Evolutionary conservation across 202 grass and related monocot species (phyloP), one percentile per base, ranked within the genome.

Genomic region (Zizania palustris): DNA sequence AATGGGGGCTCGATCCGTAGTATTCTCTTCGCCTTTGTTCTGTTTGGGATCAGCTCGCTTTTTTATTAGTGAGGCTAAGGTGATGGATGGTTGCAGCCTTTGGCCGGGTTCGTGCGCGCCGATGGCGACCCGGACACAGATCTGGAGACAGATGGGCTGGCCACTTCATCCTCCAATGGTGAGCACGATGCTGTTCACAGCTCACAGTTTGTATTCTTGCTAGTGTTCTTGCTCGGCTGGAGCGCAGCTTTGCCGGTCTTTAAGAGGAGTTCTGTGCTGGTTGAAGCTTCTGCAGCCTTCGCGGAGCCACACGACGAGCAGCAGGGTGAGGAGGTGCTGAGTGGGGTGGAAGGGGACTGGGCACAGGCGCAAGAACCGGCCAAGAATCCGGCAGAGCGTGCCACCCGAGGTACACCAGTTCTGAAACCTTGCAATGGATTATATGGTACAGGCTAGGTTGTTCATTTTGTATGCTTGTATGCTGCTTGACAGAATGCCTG

Each of bases 81-180:
- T 79, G 42, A 71, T 67, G 83, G 50, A 71, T 83, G 82, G 59
- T 68, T 80, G 74, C 81, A 93, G 90, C 87, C 81, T 90, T 93
- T 93, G 90, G 87, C 90, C 6, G 83, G 86, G 85, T 79, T 88
- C 77, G 87, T 86, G 87, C 82, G 77, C 69, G 66, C 73, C 36
- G 83, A 80, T 63, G 78, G 74, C 84, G 84, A 79, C 76, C 80
- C 84, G 33, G 84, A 83, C 22, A 82, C 73, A 76, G 90, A 89
- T 86, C 90, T 76, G 80, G 85, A 87, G 21, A 83, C 76, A 87
- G 84, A 96, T 82, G 78, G 68, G 60, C 40, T 73, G 64, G 67
- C 73, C 80, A 88, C 72, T 54, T 69, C 85, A 15, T 73, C 69
- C 66, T 80, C 69, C 66, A 76, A 65, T 67, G 83, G 83, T 85